Conservation (phyloP, 1,139 yeast species). For the Blastobotrys capitulatus region DNA sequence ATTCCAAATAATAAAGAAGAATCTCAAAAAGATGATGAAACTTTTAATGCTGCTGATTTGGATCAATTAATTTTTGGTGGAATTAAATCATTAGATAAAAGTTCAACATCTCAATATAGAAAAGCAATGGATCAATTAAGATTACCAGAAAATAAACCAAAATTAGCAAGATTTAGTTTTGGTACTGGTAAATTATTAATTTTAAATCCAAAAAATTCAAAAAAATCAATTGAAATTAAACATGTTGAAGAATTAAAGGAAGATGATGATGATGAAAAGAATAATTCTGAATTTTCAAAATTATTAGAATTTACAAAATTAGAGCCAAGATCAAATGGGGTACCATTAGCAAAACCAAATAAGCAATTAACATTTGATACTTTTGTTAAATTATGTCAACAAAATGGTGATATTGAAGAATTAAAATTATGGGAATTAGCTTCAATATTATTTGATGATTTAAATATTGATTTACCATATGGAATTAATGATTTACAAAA, state of each 20-base stretch:
- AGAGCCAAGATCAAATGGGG: slow-evolving; percentile 16
- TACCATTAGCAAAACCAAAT: slow-evolving; percentile 19
- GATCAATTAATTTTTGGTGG: slow-evolving; percentile 55
- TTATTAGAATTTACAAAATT: slow-evolving; percentile 11
- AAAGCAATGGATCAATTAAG: slow-evolving; percentile 23
- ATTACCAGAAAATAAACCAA: slow-evolving; percentile 18
- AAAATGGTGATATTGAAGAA: slow-evolving; percentile 13
- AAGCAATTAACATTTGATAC: slow-evolving; percentile 17
- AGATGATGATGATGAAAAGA: background rate
- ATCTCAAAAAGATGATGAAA: slow-evolving; percentile 4
- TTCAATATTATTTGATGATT: slow-evolving; percentile 53
- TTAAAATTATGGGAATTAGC: slow-evolving; percentile 44
- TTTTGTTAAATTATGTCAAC: slow-evolving; percentile 8
- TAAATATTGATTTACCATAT: slow-evolving; percentile 16
- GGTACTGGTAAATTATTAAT: slow-evolving; percentile 16
- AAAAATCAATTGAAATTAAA: background rate
- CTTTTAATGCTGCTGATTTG: slow-evolving; percentile 33
- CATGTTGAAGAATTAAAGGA: background rate
- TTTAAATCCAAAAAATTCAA: background rate
- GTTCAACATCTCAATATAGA: slow-evolving; percentile 20
- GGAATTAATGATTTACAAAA: slow-evolving; percentile 27
- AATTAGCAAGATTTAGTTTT: slow-evolving; percentile 22
- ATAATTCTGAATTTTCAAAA: slow-evolving; percentile 3
- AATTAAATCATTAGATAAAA: slow-evolving; percentile 21
- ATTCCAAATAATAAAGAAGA: background rate